phyloP scores from a whole-genome alignment of 1,284 basidiomycete genomes.

The Leccinum pachyderme region DNA sequence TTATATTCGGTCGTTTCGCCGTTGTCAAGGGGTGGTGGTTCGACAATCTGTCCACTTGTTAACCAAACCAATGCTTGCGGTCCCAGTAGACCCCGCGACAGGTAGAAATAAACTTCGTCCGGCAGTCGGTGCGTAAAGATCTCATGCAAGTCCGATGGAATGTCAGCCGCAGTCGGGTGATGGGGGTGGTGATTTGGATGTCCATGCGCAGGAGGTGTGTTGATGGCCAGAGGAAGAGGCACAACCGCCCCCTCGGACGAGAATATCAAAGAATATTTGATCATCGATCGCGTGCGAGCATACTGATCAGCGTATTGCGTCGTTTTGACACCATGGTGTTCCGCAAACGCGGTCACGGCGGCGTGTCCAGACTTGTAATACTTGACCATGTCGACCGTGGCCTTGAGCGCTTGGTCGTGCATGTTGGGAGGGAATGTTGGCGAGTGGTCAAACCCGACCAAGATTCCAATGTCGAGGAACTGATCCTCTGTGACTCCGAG shows the following conservation, averaged over 20 bases:
- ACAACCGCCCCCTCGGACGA: constrained; percentile 87
- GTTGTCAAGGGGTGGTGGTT: constrained; percentile 90
- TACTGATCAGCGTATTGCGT: constrained; percentile 85
- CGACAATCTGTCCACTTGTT: constrained; percentile 80
- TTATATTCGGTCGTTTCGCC: constrained; percentile 94
- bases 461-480: constrained; percentile 91
- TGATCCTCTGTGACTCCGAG: constrained; percentile 84
- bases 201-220: constrained; percentile 47
- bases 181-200: constrained; percentile 56
- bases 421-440: constrained; percentile 84
- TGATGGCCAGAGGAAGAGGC: constrained; percentile 82
- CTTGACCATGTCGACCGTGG: constrained; percentile 85
- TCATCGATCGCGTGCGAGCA: constrained; percentile 86
- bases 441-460: constrained; percentile 88
- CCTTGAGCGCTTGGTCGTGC: constrained; percentile 78
- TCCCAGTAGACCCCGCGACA: constrained; percentile 88
- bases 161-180: constrained; percentile 78
- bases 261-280: constrained; percentile 91
- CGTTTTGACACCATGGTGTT: constrained; percentile 76
- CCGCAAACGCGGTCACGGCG: constrained; percentile 74
- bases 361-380: constrained; percentile 85
- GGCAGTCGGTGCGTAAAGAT: constrained; percentile 95
- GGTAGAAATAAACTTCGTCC: constrained; percentile 95
- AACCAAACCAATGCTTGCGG: constrained; percentile 91
- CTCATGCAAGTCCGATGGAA: constrained; percentile 90